These are phyloP conservation scores for Schwanniomyces yamadae DNA, from an alignment of 805 yeast species.

Conservation along the genomic window DNA sequence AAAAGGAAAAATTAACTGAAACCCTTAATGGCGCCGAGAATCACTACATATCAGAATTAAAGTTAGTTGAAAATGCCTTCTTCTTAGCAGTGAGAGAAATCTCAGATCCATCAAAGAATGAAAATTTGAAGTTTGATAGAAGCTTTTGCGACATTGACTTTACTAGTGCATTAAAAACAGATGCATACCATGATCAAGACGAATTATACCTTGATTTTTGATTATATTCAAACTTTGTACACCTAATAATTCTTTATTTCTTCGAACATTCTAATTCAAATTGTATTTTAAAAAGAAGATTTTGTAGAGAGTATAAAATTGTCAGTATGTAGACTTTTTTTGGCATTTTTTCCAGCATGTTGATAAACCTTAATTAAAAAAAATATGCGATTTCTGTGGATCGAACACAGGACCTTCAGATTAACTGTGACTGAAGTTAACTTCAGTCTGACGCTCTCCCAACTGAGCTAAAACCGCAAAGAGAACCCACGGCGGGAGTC, in stretches of 20 bases:
- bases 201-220: background rate
- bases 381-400: conserved; percentile 67
- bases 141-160: too few relatives aligned
- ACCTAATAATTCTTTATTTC: too few relatives aligned
- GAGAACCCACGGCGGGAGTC: conserved; percentile 51
- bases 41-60: conserved; percentile 10
- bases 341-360: too few relatives aligned
- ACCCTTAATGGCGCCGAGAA: conserved; percentile 9
- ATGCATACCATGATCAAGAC: background rate
- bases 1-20: conserved; percentile 11
- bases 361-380: conserved; percentile 11
- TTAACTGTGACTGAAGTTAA: conserved; percentile 35
- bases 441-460: conserved; percentile 41
- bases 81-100: conserved; percentile 14
- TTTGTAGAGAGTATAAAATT: too few relatives aligned
- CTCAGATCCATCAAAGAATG: too few relatives aligned
- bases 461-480: conserved; percentile 36
- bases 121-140: too few relatives aligned
- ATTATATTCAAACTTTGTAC: too few relatives aligned
- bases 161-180: background rate
- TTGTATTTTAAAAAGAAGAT: too few relatives aligned
- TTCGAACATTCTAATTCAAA: too few relatives aligned
- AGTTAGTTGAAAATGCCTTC: conserved; percentile 21
- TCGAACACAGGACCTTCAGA: conserved; percentile 90
- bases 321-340: too few relatives aligned